phyloP scores from a whole-genome alignment of 2,329 filamentous ascomycete species.

The Fusarium albidum region DNA sequence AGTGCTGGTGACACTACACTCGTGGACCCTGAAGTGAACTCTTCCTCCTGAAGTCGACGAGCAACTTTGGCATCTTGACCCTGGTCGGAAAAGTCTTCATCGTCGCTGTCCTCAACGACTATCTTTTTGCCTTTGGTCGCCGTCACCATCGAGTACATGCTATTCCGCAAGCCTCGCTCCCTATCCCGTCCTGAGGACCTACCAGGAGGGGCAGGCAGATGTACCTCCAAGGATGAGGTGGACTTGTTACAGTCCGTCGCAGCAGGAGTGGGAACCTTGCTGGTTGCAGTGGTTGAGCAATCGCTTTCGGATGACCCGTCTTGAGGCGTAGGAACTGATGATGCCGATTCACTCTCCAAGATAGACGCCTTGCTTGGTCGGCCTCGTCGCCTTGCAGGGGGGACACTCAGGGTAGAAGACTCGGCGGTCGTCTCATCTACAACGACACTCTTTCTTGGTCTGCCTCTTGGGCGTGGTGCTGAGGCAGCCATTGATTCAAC shows the following conservation, averaged over 20 bases:
- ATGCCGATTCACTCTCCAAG: constrained; percentile 42
- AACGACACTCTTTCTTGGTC: constrained; percentile 34
- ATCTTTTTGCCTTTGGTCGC: constrained; percentile 52
- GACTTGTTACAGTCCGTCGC: constrained; percentile 35
- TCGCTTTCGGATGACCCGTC: constrained; percentile 44
- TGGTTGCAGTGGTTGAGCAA: constrained; percentile 49
- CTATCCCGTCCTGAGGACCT: constrained; percentile 26
- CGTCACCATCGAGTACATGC: constrained; percentile 58
- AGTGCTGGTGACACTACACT: constrained; percentile 5
- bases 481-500: not conserved
- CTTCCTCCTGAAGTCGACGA: constrained; percentile 46
- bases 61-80: constrained; percentile 44
- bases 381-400: constrained; percentile 21
- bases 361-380: constrained; percentile 29
- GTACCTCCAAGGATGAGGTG: constrained; percentile 42
- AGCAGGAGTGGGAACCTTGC: constrained; percentile 47
- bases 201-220: constrained; percentile 36
- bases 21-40: constrained; percentile 34
- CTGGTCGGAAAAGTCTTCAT: constrained; percentile 41
- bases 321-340: constrained; percentile 43
- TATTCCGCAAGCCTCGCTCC: constrained; percentile 47
- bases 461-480: constrained; percentile 31
- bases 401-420: constrained; percentile 4
- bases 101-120: constrained; percentile 53
- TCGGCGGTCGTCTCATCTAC: constrained; percentile 8